Conservation (phyloP, 2,329 filamentous ascomycete species). For the Fusarium udum region DNA sequence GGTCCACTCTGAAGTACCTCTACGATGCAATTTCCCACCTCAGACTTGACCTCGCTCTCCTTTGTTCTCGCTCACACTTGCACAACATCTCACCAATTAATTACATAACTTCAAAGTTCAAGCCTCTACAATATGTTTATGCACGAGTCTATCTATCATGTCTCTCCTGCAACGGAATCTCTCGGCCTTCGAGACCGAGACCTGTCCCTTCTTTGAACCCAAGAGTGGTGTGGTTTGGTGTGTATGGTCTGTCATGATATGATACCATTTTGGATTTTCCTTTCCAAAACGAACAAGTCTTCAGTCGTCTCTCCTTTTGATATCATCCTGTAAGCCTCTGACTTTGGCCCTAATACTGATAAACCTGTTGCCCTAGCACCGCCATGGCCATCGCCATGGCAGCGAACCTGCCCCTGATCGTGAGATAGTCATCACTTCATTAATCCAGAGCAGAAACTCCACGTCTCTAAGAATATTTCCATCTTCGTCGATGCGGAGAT, state of each 20-base stretch:
- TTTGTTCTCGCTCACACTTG: neutral
- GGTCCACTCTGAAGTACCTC: neutral
- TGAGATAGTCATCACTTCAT: conserved; percentile 43
- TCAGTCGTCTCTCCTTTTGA: conserved; percentile 12
- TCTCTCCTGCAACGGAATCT: neutral
- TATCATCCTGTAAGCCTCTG: neutral
- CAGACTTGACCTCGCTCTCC: neutral
- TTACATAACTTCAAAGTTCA: neutral
- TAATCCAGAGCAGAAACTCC: conserved; percentile 24
- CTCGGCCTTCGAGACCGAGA: conserved; percentile 11
- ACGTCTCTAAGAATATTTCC: conserved; percentile 19
- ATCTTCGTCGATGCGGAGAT: conserved; percentile 1
- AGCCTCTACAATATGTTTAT: conserved; percentile 9
- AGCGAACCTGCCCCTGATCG: conserved; percentile 15
- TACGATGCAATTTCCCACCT: neutral
- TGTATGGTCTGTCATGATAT: conserved; percentile 4
- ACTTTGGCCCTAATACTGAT: neutral
- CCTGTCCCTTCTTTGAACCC: conserved; percentile 8
- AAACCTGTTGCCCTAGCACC: neutral
- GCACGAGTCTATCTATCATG: conserved; percentile 24
- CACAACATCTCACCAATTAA: neutral
- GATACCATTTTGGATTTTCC: conserved; percentile 21
- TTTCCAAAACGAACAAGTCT: conserved; percentile 12
- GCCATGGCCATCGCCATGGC: conserved; percentile 15
- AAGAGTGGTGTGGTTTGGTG: conserved; percentile 21